A percentile compares a stretch with the other conserved stretches of the same genome.
These are phyloP conservation scores for Boletus rufocinnamomeus DNA, from an alignment of 768 basidiomycete species.

Conservation along the genomic window DNA sequence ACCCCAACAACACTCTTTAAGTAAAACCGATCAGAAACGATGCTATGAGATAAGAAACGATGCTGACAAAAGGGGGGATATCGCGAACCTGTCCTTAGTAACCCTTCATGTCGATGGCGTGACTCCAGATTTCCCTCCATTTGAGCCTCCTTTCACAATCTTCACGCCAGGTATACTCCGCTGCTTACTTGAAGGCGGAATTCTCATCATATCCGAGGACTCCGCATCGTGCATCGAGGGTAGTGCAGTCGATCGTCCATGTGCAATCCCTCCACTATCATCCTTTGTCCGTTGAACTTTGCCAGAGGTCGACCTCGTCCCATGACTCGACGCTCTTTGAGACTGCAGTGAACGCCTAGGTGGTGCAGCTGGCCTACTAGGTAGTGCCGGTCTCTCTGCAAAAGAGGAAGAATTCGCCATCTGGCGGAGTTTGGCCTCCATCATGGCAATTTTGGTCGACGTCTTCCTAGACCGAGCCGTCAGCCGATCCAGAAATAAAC, in stretches of 20 bases:
- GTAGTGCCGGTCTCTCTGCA: conserved; percentile 24
- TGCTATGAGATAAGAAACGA: conserved; percentile 3
- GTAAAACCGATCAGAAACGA: conserved; percentile 7
- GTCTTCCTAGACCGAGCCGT: conserved; percentile 51
- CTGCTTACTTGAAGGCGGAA: conserved; percentile 22
- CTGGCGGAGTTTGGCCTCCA: conserved; percentile 92
- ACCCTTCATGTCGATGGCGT: conserved; percentile 12
- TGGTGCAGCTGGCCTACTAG: conserved; percentile 20
- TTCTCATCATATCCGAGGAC: conserved; percentile 18
- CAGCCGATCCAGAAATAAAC: conserved; percentile 11
- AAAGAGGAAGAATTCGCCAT: conserved; percentile 50
- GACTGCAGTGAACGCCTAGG: background rate
- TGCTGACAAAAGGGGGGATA: background rate
- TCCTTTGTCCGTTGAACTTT: conserved; percentile 4
- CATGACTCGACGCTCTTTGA: conserved; percentile 1
- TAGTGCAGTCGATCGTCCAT: background rate
- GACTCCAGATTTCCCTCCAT: conserved; percentile 15
- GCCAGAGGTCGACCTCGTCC: background rate
- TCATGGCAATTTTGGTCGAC: conserved; percentile 85
- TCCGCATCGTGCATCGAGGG: conserved; percentile 11
- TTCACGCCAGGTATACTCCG: conserved; percentile 36
- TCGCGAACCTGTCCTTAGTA: conserved; percentile 2
- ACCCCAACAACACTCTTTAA: background rate
- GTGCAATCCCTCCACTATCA: background rate
- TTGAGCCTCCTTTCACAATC: conserved; percentile 30